A percentile compares a stretch with the other conserved stretches of the same genome.
phyloP scores from a whole-genome alignment of 495 filamentous ascomycete species.

The Penicillium dipodomyicola region DNA sequence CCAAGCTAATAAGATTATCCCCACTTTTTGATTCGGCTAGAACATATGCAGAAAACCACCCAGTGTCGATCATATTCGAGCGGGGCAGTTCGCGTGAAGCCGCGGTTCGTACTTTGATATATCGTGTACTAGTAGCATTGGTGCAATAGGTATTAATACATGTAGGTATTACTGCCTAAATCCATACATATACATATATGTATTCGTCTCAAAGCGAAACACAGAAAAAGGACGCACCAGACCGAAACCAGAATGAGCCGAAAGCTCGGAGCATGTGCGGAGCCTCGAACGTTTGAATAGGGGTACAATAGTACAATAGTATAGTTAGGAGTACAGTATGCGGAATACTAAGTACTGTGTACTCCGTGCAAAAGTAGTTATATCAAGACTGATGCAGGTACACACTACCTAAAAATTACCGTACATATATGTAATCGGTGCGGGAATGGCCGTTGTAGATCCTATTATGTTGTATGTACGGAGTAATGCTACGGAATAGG shows the following conservation, averaged over 20 bases:
- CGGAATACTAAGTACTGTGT: too few species aligned
- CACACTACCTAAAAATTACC: neutral
- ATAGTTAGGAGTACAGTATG: too few species aligned
- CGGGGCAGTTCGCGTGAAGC: conserved; percentile 12
- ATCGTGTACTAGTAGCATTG: too few species aligned
- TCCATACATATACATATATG: too few species aligned
- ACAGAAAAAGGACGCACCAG: neutral
- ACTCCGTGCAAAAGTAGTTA: too few species aligned
- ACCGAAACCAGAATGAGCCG: conserved; percentile 14
- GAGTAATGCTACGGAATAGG: too few species aligned
- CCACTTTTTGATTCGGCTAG: too few species aligned
- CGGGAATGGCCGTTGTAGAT: neutral
- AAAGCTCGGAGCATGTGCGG: conserved; percentile 28
- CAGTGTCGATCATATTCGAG: conserved; percentile 1
- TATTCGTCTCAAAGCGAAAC: neutral
- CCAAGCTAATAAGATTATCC: too few species aligned
- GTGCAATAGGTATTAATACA: too few species aligned
- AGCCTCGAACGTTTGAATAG: conserved; percentile 4
- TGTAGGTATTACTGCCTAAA: too few species aligned
- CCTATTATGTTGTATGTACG: neutral
- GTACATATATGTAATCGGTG: neutral
- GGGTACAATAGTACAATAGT: neutral
- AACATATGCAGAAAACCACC: neutral
- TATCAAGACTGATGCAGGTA: neutral
- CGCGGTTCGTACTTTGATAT: neutral